These are phyloP conservation scores for Stachybotrys elegans DNA, from an alignment of 2,329 filamentous ascomycete genomes.

Conservation along the genomic window DNA sequence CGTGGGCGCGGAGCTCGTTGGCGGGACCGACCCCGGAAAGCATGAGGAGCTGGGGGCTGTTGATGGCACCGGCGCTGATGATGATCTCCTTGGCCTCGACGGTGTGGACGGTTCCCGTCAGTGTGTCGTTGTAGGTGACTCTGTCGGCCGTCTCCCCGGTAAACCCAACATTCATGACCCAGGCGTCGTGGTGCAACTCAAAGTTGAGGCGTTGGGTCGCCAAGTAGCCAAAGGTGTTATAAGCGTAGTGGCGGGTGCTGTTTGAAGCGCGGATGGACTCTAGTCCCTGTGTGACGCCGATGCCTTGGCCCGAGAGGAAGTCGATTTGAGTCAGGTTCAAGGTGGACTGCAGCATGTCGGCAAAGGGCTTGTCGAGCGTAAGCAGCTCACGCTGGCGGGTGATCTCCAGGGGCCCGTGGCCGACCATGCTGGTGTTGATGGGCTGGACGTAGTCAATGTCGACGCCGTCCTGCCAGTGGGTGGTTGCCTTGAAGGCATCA, in stretches of 20 bases:
- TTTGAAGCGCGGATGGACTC: not conserved
- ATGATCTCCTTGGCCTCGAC: slow-evolving; percentile 9
- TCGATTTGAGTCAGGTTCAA: not conserved
- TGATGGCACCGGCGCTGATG: slow-evolving; percentile 29
- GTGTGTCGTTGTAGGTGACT: not conserved
- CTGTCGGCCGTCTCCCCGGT: not conserved
- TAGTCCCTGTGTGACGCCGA: not conserved
- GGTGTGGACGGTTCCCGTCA: not conserved
- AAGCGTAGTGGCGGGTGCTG: not conserved
- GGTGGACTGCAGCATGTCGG: not conserved
- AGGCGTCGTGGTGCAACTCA: not conserved
- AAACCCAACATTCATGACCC: not conserved
- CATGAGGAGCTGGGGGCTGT: slow-evolving; percentile 30
- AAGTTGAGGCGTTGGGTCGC: not conserved
- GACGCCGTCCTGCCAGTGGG: not conserved
- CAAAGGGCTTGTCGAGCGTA: not conserved
- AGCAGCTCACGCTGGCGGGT: not conserved
- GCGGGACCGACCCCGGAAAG: slow-evolving; percentile 30
- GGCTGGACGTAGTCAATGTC: not conserved
- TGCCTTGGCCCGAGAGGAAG: not conserved
- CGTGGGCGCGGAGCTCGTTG: slow-evolving; percentile 22
- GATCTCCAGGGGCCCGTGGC: not conserved
- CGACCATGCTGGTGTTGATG: not conserved
- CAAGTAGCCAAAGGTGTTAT: not conserved
- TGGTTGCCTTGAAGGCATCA: not conserved